These are phyloP conservation scores for Hanseniaspora occidentalis DNA, from an alignment of 805 yeast species.

Conservation along the genomic window DNA sequence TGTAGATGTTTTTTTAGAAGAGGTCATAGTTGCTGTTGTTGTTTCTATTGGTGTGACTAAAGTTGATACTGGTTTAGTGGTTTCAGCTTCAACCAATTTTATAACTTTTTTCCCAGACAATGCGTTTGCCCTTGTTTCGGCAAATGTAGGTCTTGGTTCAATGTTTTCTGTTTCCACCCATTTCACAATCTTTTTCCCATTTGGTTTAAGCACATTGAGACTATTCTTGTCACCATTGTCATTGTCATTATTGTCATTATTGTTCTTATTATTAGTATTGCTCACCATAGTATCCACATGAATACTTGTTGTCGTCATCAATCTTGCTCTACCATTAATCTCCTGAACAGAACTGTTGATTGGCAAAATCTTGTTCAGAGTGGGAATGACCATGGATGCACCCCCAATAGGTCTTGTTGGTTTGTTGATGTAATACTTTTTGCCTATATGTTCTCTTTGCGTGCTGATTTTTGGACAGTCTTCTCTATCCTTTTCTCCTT, in stretches of 20 bases:
- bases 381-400: conserved; percentile 16
- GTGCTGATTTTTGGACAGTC: not conserved
- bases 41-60: not conserved
- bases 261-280: too few species aligned
- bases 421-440: conserved; percentile 16
- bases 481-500: not conserved
- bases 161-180: too few species aligned
- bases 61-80: too few species aligned
- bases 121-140: too few species aligned
- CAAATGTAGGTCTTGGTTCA: too few species aligned
- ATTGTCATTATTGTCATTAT: not conserved
- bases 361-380: conserved; percentile 2
- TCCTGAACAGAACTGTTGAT: not conserved
- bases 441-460: conserved; percentile 3
- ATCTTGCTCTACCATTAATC: not conserved
- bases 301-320: not conserved
- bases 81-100: too few species aligned
- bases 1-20: not conserved
- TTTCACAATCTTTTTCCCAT: too few species aligned
- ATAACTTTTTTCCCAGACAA: too few species aligned
- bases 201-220: too few species aligned
- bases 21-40: not conserved
- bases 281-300: too few species aligned
- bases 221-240: not conserved
- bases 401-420: conserved; percentile 25